Conservation (phyloP, 768 basidiomycete species). For the Stropharia rugosoannulata region DNA sequence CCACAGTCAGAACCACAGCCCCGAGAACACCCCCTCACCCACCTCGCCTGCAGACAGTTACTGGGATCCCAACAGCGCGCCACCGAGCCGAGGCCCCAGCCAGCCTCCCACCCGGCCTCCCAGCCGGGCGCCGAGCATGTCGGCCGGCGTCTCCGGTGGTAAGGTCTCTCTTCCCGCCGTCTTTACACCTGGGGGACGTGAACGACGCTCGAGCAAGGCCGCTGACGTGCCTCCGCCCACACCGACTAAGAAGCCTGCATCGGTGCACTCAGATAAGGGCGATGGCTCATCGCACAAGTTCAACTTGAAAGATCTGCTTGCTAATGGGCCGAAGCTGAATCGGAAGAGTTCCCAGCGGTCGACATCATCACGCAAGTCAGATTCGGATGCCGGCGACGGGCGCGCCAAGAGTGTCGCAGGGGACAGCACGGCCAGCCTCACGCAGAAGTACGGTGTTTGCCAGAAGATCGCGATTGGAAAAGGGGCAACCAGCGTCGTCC, state of each 20-base stretch:
- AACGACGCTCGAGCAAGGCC: constrained; percentile 26
- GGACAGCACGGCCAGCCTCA: constrained; percentile 44
- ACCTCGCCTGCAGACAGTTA: constrained; percentile 60
- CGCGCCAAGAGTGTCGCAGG: constrained; percentile 39
- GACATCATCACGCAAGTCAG: constrained; percentile 60
- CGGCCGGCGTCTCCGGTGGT: constrained; percentile 38
- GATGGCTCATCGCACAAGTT: constrained; percentile 68
- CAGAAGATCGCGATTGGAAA: constrained; percentile 97
- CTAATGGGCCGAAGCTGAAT: constrained; percentile 69
- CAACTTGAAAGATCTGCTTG: constrained; percentile 79
- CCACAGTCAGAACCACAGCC: constrained; percentile 11
- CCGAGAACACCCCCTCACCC: constrained; percentile 35
- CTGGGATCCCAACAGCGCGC: constrained; percentile 49
- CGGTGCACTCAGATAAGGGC: constrained; percentile 51
- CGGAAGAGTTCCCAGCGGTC: constrained; percentile 72
- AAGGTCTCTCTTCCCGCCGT: constrained; percentile 20
- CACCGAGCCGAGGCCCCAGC: constrained; percentile 61
- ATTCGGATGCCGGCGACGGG: constrained; percentile 51
- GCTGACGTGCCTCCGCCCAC: constrained; percentile 19
- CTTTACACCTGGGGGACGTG: constrained; percentile 18
- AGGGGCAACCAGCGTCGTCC: constrained; percentile 96
- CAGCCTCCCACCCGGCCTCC: constrained; percentile 52
- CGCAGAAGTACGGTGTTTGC: constrained; percentile 96
- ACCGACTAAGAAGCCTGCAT: constrained; percentile 36
- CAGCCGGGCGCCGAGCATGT: constrained; percentile 50